Base-by-base conservation (phyloP, 2,329 filamentous ascomycete species). In the Stemphylium lycopersici region DNA sequence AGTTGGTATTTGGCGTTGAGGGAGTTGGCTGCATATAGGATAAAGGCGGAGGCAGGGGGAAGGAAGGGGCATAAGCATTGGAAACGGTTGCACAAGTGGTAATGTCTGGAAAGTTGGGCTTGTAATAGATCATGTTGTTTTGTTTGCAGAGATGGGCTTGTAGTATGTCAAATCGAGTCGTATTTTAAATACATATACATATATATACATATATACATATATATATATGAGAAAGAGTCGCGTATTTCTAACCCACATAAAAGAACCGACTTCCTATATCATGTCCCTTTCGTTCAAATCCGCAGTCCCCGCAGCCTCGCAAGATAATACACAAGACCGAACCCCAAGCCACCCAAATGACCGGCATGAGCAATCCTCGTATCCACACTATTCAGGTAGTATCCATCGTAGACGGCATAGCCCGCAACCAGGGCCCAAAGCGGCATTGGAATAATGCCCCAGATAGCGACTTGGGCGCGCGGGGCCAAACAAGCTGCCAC, bases 261-360 rank as follows among this genome's bases (percentile, higher is more conserved):
- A 6, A 6, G 6, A 8, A 7, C 12, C 8, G 6, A 16, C 12
- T 33, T 11, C 2, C 3, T 2, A 8, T 26, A 22, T 6, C 7
- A 6, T 41, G n/a, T 2, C 22, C 6, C 22, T 13, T 3, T 6
- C 8, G 8, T n/a, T 56, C 38, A 59, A 31, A 57, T n/a, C 18
- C 49, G 56, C 37, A 66, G 24, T 4, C 61, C 56, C 39, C 62
- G 63, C 45, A 68, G 29, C 37, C 38, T 63, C 7, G 55, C 20
- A 33, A 72, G 41, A 45, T 69, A 75, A 46, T 73, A 75, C 15
- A 61, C 37, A 12, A 66, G 45, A 0, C 79, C 79, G 61, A 77
- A 80, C 0, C 66, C 66, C 16, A 72, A 47, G 0, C 79, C 79
- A 4, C 79, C 79, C 12, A 81, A 49, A 70, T 81, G 79, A 6